phyloP scores from a whole-genome alignment of 2,329 filamentous ascomycete species.

The Dactylellina sp. region DNA sequence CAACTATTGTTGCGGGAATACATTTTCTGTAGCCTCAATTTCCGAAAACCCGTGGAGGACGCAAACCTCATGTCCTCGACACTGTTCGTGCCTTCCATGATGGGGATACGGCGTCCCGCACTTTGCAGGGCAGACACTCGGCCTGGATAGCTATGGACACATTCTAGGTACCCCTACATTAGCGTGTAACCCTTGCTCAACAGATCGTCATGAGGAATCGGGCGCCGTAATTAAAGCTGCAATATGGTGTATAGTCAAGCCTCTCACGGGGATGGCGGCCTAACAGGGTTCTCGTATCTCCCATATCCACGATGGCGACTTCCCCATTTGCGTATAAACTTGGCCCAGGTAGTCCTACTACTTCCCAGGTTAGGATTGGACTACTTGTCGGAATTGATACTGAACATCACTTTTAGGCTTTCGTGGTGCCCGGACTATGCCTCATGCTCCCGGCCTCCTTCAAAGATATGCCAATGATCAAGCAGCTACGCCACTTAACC shows the following conservation, averaged over 20 bases:
- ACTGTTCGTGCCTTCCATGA: slow-evolving; percentile 27
- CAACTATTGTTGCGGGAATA: too few species aligned
- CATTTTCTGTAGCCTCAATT: background rate
- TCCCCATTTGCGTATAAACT: slow-evolving; percentile 41
- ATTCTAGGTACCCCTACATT: slow-evolving; percentile 29
- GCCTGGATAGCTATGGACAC: slow-evolving; percentile 25
- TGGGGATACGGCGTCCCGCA: slow-evolving; percentile 25
- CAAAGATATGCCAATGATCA: slow-evolving; percentile 24
- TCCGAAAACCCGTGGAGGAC: background rate
- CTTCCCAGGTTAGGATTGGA: slow-evolving; percentile 55
- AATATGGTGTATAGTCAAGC: slow-evolving; percentile 2
- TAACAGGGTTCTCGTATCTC: slow-evolving; percentile 52
- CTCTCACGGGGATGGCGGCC: slow-evolving; percentile 56
- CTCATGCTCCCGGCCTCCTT: slow-evolving; percentile 25
- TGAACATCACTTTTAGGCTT: slow-evolving; percentile 46
- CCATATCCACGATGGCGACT: slow-evolving; percentile 43
- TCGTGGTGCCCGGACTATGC: slow-evolving; percentile 28
- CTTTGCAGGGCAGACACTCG: slow-evolving; percentile 35
- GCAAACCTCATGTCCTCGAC: background rate
- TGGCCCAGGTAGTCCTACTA: slow-evolving; percentile 26
- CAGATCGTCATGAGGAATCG: slow-evolving; percentile 36
- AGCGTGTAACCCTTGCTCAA: slow-evolving; percentile 25
- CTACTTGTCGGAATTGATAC: slow-evolving; percentile 29
- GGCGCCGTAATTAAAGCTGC: slow-evolving; percentile 22
- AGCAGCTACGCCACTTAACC: slow-evolving; percentile 15